phyloP scores from a whole-genome alignment of 768 basidiomycete species.

The Zangia roseola region DNA sequence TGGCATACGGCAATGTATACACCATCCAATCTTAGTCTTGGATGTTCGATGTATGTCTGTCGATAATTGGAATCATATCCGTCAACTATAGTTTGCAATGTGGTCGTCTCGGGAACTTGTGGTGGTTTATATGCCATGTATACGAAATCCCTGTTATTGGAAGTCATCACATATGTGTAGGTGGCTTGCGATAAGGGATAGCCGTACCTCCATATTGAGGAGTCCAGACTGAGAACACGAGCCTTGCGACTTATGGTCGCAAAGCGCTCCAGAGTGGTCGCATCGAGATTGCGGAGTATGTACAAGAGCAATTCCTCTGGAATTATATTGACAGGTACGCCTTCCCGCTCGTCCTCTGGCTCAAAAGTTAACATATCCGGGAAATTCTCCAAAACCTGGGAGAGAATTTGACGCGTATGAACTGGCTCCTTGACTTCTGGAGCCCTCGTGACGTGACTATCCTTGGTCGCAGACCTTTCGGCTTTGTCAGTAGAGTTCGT shows the following conservation, averaged over 20 bases:
- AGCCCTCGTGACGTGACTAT: slow-evolving; percentile 66
- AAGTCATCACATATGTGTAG: slow-evolving; percentile 6
- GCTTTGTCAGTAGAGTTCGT: slow-evolving; percentile 79
- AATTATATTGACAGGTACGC: slow-evolving; percentile 52
- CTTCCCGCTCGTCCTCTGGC: slow-evolving; percentile 65
- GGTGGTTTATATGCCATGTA: slow-evolving; percentile 68
- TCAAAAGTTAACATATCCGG: slow-evolving; percentile 53
- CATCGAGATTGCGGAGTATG: slow-evolving; percentile 66
- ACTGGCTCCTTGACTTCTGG: slow-evolving; percentile 33
- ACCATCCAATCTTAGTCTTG: slow-evolving; percentile 81
- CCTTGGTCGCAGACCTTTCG: slow-evolving; percentile 58
- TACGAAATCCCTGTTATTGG: slow-evolving; percentile 56
- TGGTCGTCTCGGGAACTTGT: slow-evolving; percentile 57
- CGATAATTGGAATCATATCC: slow-evolving; percentile 67
- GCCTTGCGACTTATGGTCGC: slow-evolving; percentile 72
- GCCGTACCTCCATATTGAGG: slow-evolving; percentile 71
- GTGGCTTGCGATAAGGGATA: neutral
- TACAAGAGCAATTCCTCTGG: slow-evolving; percentile 77
- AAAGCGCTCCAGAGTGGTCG: slow-evolving; percentile 73
- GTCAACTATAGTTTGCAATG: slow-evolving; percentile 48
- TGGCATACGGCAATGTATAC: slow-evolving; percentile 92
- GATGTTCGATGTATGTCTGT: slow-evolving; percentile 78
- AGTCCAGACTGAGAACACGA: slow-evolving; percentile 67
- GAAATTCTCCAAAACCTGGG: slow-evolving; percentile 48
- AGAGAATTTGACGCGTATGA: slow-evolving; percentile 41